Conservation (phyloP, 257 asterid species). For the Catharanthus roseus region DNA sequence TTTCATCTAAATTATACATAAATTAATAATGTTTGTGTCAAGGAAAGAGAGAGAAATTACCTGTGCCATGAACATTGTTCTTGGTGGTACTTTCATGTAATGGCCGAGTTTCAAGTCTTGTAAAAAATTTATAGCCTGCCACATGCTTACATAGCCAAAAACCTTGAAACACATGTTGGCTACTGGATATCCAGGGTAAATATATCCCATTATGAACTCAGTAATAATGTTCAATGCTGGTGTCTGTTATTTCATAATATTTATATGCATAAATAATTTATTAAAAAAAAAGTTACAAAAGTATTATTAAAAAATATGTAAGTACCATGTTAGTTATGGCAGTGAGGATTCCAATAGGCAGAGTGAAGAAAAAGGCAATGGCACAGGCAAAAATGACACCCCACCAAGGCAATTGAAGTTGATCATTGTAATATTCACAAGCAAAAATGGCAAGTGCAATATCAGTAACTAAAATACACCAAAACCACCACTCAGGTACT, state of each 20-base stretch:
- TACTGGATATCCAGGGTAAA: slow-evolving; percentile 86
- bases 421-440: slow-evolving; percentile 78
- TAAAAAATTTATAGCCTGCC: slow-evolving; percentile 72
- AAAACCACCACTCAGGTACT: slow-evolving; percentile 98
- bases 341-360: slow-evolving; percentile 79
- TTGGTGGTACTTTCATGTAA: slow-evolving; percentile 92
- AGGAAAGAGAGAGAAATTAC: slow-evolving; percentile 19
- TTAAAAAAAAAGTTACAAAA: background rate
- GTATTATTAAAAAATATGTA: background rate
- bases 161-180: slow-evolving; percentile 98
- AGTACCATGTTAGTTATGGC: slow-evolving; percentile 84
- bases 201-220: slow-evolving; percentile 81
- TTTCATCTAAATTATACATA: too few species aligned
- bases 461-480: slow-evolving; percentile 67
- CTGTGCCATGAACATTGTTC: slow-evolving; percentile 98
- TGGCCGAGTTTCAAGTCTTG: slow-evolving; percentile 97
- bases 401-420: slow-evolving; percentile 97
- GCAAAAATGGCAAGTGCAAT: slow-evolving; percentile 61
- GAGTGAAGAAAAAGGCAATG: slow-evolving; percentile 79
- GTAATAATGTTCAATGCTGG: slow-evolving; percentile 89
- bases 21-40: too few species aligned
- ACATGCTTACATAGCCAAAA: slow-evolving; percentile 87
- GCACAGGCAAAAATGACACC: slow-evolving; percentile 75
- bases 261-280: slow-evolving; percentile 4
- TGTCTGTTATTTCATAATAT: slow-evolving; percentile 35